Percentiles rank a stretch among this genome's conserved stretches.
phyloP scores from a whole-genome alignment of 139 green algal species.

The Volvox reticuliferus region DNA sequence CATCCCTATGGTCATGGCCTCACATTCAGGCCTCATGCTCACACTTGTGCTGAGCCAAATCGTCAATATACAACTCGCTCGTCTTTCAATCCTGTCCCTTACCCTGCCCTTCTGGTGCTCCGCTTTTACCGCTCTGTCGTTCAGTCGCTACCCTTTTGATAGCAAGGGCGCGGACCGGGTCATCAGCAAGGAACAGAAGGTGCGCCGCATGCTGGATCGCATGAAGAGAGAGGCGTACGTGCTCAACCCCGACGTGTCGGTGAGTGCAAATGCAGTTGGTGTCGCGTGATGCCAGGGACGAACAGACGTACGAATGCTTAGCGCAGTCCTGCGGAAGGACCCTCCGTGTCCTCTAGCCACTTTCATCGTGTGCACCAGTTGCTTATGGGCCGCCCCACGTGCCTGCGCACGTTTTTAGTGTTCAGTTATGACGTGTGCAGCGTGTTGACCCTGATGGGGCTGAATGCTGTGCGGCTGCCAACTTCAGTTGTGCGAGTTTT shows the following conservation, averaged over 20 bases:
- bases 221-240: slow-evolving; percentile 75
- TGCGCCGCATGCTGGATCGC: slow-evolving; percentile 80
- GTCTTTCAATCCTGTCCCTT: background rate
- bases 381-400: too few species aligned
- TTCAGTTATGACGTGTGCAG: too few species aligned
- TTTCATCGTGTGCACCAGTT: too few species aligned
- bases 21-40: background rate
- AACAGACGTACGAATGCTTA: too few species aligned
- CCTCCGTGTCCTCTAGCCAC: too few species aligned
- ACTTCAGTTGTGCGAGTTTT: too few species aligned
- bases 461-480: too few species aligned
- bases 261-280: background rate
- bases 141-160: slow-evolving; percentile 61
- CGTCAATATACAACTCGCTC: background rate
- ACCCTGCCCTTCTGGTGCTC: background rate
- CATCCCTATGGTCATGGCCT: background rate
- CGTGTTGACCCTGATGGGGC: too few species aligned
- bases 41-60: background rate
- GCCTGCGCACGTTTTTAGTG: too few species aligned
- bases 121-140: background rate
- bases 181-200: slow-evolving; percentile 36
- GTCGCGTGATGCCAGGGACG: too few species aligned
- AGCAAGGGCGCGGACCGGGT: slow-evolving; percentile 45
- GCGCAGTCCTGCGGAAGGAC: too few species aligned
- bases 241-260: slow-evolving; percentile 57